phyloP scores from a whole-genome alignment of 2,329 filamentous ascomycete genomes.

The Nemania sp. region DNA sequence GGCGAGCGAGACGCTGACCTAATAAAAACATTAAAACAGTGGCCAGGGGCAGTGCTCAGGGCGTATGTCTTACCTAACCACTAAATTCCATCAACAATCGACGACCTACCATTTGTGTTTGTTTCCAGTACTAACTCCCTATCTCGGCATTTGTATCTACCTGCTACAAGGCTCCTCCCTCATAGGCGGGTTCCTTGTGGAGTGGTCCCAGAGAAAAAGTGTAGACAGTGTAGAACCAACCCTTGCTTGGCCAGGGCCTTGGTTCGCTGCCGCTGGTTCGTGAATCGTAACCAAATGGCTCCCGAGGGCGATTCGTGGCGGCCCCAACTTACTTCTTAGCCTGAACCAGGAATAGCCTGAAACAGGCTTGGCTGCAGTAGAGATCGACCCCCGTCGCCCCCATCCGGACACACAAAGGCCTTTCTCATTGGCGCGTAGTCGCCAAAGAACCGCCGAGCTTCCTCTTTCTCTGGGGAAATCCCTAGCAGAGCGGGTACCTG shows the following conservation, averaged over 20 bases:
- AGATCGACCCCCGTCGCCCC: neutral
- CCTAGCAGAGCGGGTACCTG: neutral
- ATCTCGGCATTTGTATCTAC: too few species aligned
- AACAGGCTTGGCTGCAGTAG: slow-evolving; percentile 23
- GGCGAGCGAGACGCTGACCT: slow-evolving; percentile 20
- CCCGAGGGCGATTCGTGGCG: neutral
- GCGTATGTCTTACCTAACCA: neutral
- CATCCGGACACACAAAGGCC: neutral
- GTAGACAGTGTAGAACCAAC: neutral
- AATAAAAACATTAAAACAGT: neutral
- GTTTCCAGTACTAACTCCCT: neutral
- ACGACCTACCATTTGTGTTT: slow-evolving; percentile 21
- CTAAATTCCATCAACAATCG: neutral
- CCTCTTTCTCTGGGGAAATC: slow-evolving; percentile 16
- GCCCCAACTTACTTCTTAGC: slow-evolving; percentile 1
- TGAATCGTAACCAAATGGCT: slow-evolving; percentile 3
- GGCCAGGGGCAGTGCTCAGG: neutral
- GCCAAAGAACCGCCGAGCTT: slow-evolving; percentile 27
- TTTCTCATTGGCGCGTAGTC: slow-evolving; percentile 18
- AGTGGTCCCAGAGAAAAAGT: too few species aligned
- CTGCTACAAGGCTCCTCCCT: too few species aligned
- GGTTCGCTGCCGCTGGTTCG: too few species aligned
- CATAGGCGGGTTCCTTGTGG: too few species aligned
- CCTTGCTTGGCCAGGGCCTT: neutral
- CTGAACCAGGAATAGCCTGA: slow-evolving; percentile 26